Base-by-base conservation (phyloP, 2,329 filamentous ascomycete genomes). In the Rhinocladiella mackenziei region DNA sequence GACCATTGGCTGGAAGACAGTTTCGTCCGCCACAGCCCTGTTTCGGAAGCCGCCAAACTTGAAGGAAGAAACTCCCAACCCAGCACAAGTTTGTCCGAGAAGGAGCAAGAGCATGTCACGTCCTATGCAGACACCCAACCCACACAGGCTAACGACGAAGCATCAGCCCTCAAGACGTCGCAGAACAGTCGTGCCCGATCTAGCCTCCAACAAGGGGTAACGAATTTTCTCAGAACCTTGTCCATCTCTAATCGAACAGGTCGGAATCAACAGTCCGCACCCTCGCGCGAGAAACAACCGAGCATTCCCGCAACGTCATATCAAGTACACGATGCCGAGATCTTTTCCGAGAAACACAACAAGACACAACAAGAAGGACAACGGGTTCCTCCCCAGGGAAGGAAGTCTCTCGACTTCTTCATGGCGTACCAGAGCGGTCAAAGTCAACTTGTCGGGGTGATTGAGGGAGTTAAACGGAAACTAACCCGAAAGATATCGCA, bases 271-370 rank as follows among this genome's bases (percentile, higher is more conserved):
- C 18, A 22, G 23, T 8, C 28, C 43, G 17, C 28, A 41, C 14
- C 17, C 3, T 39, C 40, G 15, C 42, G 50, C 20, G 45, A 53
- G 7, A 54, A 53, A 1, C 62, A 63, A 31, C 54, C 61, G 2
- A 62, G 62, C 1, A 60, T 65, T 2, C 65, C 62, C 2, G 52
- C 64, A 7, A 60, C 62, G 0, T 53, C 60, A 1, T 67, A 67
- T 29, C 65, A 67, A 44, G 62, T 62, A 34, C 62, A 66, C 20
- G 64, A 62, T 4, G 44, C 62, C 0, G 54, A 60, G 3, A 59
- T 64, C 30, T 67, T 62, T 60, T 63, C 64, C n/a, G 54, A 18
- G 54, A 60, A 32, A 54, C 33, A 32, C 13, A 48, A 49, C 15
- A 52, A 52, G 41, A 56, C 50, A 41, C 40, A 45, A 14, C 30